These are phyloP conservation scores for Kuraishia ogatae DNA, from an alignment of 805 yeast genomes.

Conservation along the genomic window DNA sequence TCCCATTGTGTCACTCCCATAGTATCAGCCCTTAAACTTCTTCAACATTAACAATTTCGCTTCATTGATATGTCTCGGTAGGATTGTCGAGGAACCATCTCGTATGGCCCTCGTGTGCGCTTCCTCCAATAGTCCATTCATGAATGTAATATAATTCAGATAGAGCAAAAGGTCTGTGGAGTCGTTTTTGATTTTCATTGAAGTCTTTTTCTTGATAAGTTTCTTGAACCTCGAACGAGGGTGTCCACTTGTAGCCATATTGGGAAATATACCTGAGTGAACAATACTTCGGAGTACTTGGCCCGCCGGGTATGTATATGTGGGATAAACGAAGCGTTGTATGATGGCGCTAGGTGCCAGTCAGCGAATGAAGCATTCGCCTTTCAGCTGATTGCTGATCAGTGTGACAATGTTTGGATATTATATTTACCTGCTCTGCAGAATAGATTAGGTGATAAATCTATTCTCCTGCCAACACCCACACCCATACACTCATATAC, in stretches of 20 bases:
- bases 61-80: slow-evolving; percentile 30
- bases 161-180: slow-evolving; percentile 32
- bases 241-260: neutral
- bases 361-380: too few species aligned
- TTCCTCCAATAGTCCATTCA: slow-evolving; percentile 29
- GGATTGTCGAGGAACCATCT: slow-evolving; percentile 33
- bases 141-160: slow-evolving; percentile 37
- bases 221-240: slow-evolving; percentile 12
- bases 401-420: too few species aligned
- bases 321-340: too few species aligned
- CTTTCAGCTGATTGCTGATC: too few species aligned
- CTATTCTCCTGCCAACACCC: too few species aligned
- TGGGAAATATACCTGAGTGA: neutral
- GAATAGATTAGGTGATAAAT: too few species aligned
- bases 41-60: slow-evolving; percentile 25
- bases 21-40: slow-evolving; percentile 27
- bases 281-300: too few species aligned
- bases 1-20: too few species aligned
- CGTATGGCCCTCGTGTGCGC: slow-evolving; percentile 28
- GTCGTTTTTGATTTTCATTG: slow-evolving; percentile 23
- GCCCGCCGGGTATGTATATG: too few species aligned
- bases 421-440: too few species aligned
- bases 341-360: too few species aligned
- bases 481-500: too few species aligned
- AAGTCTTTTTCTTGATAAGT: slow-evolving; percentile 15